A percentile compares a stretch with the other conserved stretches of the same genome.
phyloP scores from a whole-genome alignment of 2,329 filamentous ascomycete species.

The Colletotrichum cereale region DNA sequence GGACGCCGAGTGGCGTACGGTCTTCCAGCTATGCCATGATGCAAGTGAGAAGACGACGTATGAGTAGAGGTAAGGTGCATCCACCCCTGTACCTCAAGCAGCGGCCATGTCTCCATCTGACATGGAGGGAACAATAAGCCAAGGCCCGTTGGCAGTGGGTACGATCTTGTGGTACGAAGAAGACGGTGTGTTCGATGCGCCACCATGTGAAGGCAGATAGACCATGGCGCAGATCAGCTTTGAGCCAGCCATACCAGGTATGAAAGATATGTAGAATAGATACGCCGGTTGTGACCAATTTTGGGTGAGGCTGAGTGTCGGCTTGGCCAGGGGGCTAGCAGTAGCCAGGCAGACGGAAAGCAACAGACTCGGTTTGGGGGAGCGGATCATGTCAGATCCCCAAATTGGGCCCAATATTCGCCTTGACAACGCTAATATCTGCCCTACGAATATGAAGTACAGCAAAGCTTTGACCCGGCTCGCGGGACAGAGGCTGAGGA shows the following conservation, averaged over 20 bases:
- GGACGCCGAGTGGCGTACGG: slow-evolving; percentile 23
- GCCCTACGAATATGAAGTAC: slow-evolving; percentile 27
- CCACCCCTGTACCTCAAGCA: slow-evolving; percentile 21
- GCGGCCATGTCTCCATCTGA: slow-evolving; percentile 23
- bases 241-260: not conserved
- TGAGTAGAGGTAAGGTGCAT: slow-evolving; percentile 29
- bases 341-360: slow-evolving; percentile 33
- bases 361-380: slow-evolving; percentile 5
- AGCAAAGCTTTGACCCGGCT: slow-evolving; percentile 14
- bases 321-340: slow-evolving; percentile 5
- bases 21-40: slow-evolving; percentile 17
- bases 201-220: slow-evolving; percentile 14
- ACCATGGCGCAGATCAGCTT: slow-evolving; percentile 15
- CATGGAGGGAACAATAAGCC: slow-evolving; percentile 37
- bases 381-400: slow-evolving; percentile 31
- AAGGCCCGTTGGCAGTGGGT: slow-evolving; percentile 6
- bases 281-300: not conserved
- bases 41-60: slow-evolving; percentile 31
- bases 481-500: slow-evolving; percentile 27
- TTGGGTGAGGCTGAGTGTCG: slow-evolving; percentile 33
- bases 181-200: slow-evolving; percentile 16
- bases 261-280: slow-evolving; percentile 10
- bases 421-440: slow-evolving; percentile 6
- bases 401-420: slow-evolving; percentile 27
- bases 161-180: slow-evolving; percentile 19